A percentile compares a stretch with the other conserved stretches of the same genome.
phyloP scores from a whole-genome alignment of 139 green algal species.

The Pseudopediastrum boryanum region DNA sequence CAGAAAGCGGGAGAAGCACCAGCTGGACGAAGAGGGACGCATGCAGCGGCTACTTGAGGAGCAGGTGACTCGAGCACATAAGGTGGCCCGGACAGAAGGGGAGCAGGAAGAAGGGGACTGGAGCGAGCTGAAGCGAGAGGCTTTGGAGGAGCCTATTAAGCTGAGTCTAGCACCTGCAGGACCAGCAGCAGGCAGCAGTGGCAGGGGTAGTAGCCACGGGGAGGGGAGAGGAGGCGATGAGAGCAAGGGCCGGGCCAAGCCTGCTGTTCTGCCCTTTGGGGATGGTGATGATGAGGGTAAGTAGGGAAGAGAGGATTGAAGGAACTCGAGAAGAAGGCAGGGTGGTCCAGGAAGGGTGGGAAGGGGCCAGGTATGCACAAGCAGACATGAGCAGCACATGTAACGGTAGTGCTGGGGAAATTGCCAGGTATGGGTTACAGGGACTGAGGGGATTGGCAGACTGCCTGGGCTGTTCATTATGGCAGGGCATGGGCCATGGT shows the following conservation, averaged over 20 bases:
- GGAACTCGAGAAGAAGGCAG: too few species aligned
- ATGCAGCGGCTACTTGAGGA: slow-evolving; percentile 39
- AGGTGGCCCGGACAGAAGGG: slow-evolving; percentile 31
- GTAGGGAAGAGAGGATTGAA: too few species aligned
- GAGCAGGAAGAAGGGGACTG: slow-evolving; percentile 14
- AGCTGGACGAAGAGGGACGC: slow-evolving; percentile 47
- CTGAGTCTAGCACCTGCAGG: slow-evolving; percentile 50
- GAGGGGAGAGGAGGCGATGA: slow-evolving; percentile 3
- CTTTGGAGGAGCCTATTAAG: slow-evolving; percentile 53
- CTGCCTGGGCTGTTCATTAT: too few species aligned
- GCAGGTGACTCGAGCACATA: slow-evolving; percentile 58
- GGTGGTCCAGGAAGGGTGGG: too few species aligned
- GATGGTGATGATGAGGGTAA: slow-evolving; percentile 45
- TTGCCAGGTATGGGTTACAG: too few species aligned
- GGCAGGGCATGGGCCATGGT: too few species aligned
- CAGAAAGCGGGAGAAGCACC: slow-evolving; percentile 53
- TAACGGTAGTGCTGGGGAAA: too few species aligned
- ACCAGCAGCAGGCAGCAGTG: background rate
- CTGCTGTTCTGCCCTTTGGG: slow-evolving; percentile 28
- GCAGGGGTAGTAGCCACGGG: background rate
- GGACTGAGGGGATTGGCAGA: too few species aligned
- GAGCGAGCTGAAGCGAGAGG: slow-evolving; percentile 56
- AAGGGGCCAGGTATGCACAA: too few species aligned
- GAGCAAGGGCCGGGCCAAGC: slow-evolving; percentile 6
- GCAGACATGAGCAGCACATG: too few species aligned